These are phyloP conservation scores for Fusarium musae DNA, from an alignment of 2,329 filamentous ascomycete genomes.

Conservation along the genomic window DNA sequence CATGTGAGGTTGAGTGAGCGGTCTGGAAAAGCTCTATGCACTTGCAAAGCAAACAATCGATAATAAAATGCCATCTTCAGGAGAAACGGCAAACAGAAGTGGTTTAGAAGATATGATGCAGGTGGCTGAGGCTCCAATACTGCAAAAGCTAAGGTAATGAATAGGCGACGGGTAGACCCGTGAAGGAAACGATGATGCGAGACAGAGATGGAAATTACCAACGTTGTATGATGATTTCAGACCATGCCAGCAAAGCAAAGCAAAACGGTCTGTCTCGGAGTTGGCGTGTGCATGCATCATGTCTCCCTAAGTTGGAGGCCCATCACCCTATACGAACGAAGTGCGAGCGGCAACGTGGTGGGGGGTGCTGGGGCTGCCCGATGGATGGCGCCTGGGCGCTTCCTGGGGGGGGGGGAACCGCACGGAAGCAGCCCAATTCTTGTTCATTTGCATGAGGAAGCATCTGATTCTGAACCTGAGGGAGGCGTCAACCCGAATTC, in stretches of 20 bases:
- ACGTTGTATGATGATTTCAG: slow-evolving; percentile 22
- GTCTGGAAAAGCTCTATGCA: slow-evolving; percentile 4
- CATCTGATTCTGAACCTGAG: slow-evolving; percentile 6
- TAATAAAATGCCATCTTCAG: not conserved
- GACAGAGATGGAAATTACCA: slow-evolving; percentile 4
- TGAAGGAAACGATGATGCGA: not conserved
- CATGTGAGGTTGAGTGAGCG: slow-evolving; percentile 21
- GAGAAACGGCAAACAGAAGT: not conserved
- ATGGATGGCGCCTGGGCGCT: slow-evolving; percentile 10
- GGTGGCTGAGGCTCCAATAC: not conserved
- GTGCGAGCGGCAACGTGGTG: slow-evolving; percentile 27
- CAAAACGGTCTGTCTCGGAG: slow-evolving; percentile 18
- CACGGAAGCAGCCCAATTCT: slow-evolving; percentile 26
- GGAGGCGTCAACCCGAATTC: too few relatives aligned
- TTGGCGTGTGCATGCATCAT: slow-evolving; percentile 20
- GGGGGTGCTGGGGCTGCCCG: slow-evolving; percentile 26
- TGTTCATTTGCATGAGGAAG: slow-evolving; percentile 20
- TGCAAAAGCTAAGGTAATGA: not conserved
- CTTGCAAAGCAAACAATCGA: not conserved
- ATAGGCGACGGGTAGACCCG: slow-evolving; percentile 6
- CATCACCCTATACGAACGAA: slow-evolving; percentile 34
- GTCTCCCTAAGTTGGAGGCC: slow-evolving; percentile 6
- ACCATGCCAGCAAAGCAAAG: slow-evolving; percentile 30
- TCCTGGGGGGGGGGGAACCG: slow-evolving; percentile 9
- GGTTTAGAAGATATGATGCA: not conserved